phyloP scores from a whole-genome alignment of 2,329 filamentous ascomycete species.

The Stemphylium vesicarium region DNA sequence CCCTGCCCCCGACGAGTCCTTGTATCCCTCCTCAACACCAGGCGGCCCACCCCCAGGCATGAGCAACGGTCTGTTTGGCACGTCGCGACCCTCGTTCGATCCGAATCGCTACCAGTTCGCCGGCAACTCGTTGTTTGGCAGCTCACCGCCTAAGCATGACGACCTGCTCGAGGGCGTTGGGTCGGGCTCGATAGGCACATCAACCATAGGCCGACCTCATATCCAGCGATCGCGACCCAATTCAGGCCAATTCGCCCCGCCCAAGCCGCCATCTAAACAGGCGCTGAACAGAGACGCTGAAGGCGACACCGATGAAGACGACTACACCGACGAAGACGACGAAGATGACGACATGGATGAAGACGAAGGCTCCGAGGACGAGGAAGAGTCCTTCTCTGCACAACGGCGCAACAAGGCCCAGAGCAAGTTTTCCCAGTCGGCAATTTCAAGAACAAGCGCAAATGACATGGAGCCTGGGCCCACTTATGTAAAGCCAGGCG shows the following conservation, averaged over 20 bases:
- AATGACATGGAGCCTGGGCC: conserved; percentile 30
- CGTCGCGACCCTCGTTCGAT: conserved; percentile 53
- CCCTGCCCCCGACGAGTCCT: conserved; percentile 56
- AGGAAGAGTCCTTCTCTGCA: conserved; percentile 53
- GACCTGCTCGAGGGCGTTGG: conserved; percentile 37
- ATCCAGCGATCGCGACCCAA: conserved; percentile 38
- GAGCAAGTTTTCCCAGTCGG: conserved; percentile 39
- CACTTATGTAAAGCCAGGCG: conserved; percentile 34
- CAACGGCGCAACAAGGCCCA: conserved; percentile 32
- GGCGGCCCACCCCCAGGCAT: conserved; percentile 59
- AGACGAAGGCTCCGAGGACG: conserved; percentile 48
- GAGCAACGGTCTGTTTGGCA: conserved; percentile 54
- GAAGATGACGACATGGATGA: conserved; percentile 46
- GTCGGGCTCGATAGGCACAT: conserved; percentile 33
- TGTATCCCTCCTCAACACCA: conserved; percentile 62
- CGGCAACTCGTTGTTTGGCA: conserved; percentile 27
- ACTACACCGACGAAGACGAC: conserved; percentile 33
- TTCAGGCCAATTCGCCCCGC: conserved; percentile 38
- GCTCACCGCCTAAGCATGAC: conserved; percentile 45
- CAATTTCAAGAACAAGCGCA: conserved; percentile 47
- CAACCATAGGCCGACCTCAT: conserved; percentile 36
- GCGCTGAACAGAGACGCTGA: conserved; percentile 35
- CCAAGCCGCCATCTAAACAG: conserved; percentile 42
- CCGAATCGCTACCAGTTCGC: conserved; percentile 30
- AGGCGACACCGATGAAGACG: conserved; percentile 46